phyloP scores from a whole-genome alignment of 306 rosid genomes.

The Lathyrus sativus region DNA sequence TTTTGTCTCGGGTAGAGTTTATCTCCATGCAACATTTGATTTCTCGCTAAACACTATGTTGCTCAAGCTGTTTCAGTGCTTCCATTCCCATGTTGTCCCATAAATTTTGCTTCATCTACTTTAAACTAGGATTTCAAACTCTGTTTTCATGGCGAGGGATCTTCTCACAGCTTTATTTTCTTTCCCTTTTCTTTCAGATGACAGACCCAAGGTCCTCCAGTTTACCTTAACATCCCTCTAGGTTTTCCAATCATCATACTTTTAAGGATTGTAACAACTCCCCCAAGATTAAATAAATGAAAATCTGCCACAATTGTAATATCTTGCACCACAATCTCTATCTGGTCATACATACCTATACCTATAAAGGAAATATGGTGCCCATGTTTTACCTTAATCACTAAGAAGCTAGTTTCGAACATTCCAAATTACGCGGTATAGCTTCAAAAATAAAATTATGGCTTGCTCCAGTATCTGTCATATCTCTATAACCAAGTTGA shows the following conservation, averaged over 20 bases:
- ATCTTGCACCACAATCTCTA: not conserved
- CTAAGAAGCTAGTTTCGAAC: not conserved
- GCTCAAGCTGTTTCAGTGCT: not conserved
- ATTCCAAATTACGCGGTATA: not conserved
- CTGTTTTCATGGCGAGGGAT: not conserved
- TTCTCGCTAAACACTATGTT: not conserved
- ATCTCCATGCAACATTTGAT: not conserved
- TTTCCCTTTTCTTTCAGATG: conserved; percentile 2
- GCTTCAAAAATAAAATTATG: not conserved
- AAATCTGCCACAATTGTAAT: not conserved
- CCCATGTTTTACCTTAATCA: not conserved
- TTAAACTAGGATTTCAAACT: not conserved
- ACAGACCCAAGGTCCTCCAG: not conserved
- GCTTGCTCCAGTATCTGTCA: not conserved
- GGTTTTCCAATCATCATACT: not conserved
- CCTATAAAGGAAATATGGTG: not conserved
- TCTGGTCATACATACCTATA: not conserved
- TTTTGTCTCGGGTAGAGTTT: not conserved
- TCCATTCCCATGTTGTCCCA: not conserved
- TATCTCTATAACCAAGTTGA: not conserved
- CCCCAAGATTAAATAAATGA: not conserved
- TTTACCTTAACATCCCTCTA: not conserved
- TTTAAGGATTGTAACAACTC: not conserved
- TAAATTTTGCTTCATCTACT: not conserved
- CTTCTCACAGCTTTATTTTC: not conserved